phyloP scores from a whole-genome alignment of 352 stramenopile species.

The Globisporangium radiosum region DNA sequence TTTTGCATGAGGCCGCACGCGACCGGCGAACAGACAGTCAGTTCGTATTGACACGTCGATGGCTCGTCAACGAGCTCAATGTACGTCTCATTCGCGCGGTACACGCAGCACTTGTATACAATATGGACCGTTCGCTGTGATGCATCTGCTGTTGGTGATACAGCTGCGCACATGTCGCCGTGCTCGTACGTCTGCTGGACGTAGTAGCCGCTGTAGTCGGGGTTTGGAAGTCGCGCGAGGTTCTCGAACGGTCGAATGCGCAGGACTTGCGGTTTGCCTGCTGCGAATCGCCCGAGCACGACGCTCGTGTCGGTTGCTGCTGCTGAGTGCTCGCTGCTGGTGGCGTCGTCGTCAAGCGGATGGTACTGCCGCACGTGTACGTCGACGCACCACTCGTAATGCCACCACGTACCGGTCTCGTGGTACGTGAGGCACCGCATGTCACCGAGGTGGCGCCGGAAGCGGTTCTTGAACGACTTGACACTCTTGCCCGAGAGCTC shows the following conservation, averaged over 20 bases:
- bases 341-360: slow-evolving; percentile 1
- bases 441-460: slow-evolving; percentile 46
- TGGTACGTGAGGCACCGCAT: slow-evolving; percentile 58
- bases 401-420: slow-evolving; percentile 61
- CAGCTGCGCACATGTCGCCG: slow-evolving; percentile 31
- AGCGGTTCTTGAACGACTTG: slow-evolving; percentile 60
- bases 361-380: slow-evolving; percentile 68
- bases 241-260: slow-evolving; percentile 34
- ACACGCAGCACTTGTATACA: slow-evolving; percentile 69
- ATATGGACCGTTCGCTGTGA: slow-evolving; percentile 26
- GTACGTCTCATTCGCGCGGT: slow-evolving; percentile 80
- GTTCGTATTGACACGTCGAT: slow-evolving; percentile 39
- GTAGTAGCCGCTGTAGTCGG: slow-evolving; percentile 50
- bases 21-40: slow-evolving; percentile 67
- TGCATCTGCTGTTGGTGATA: slow-evolving; percentile 6
- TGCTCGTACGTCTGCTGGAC: slow-evolving; percentile 41
- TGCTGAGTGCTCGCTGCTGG: background rate
- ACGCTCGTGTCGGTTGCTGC: slow-evolving; percentile 20
- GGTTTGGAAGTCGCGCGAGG: slow-evolving; percentile 28
- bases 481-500: slow-evolving; percentile 58
- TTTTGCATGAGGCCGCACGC: slow-evolving; percentile 66
- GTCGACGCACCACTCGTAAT: slow-evolving; percentile 83
- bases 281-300: slow-evolving; percentile 33
- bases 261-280: slow-evolving; percentile 25
- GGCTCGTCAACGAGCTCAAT: slow-evolving; percentile 62